phyloP scores from a whole-genome alignment of 768 basidiomycete genomes.

The Jaapia argillacea region DNA sequence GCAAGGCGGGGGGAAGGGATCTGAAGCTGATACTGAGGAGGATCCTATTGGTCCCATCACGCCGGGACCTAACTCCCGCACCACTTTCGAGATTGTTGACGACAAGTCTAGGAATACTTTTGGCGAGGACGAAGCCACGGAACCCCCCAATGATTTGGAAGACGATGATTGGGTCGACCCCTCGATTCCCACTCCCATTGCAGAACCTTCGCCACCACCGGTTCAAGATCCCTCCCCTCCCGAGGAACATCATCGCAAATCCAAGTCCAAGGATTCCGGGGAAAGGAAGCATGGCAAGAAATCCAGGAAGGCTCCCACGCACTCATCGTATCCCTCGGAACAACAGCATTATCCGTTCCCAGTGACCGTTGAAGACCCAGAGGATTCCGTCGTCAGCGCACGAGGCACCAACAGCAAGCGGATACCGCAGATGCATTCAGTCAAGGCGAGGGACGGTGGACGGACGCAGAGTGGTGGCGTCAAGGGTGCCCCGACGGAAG shows the following conservation, averaged over 20 bases:
- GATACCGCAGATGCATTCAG: conserved; percentile 56
- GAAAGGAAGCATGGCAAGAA: conserved; percentile 14
- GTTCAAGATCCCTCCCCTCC: conserved; percentile 10
- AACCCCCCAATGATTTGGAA: conserved; percentile 31
- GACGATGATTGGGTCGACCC: conserved; percentile 64
- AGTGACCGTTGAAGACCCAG: conserved; percentile 23
- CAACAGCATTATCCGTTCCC: conserved; percentile 57
- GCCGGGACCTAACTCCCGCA: conserved; percentile 38
- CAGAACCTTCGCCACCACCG: conserved; percentile 17
- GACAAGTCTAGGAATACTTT: conserved; percentile 12
- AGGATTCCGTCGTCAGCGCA: conserved; percentile 8
- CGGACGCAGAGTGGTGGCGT: conserved; percentile 84
- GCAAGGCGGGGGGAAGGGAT: conserved; percentile 29
- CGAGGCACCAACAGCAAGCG: conserved; percentile 8
- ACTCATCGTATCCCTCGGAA: conserved; percentile 1
- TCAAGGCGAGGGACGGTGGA: conserved; percentile 69
- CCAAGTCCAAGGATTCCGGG: conserved; percentile 12
- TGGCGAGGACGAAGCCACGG: conserved; percentile 21
- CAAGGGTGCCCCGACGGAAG: conserved; percentile 47
- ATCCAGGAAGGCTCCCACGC: conserved; percentile 24
- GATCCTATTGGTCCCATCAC: conserved; percentile 64
- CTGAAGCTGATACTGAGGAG: conserved; percentile 62
- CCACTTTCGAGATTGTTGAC: conserved; percentile 13
- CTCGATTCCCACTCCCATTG: conserved; percentile 31
- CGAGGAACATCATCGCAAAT: conserved; percentile 10